phyloP scores from a whole-genome alignment of 2,329 filamentous ascomycete genomes.

The Drechslera avenae region DNA sequence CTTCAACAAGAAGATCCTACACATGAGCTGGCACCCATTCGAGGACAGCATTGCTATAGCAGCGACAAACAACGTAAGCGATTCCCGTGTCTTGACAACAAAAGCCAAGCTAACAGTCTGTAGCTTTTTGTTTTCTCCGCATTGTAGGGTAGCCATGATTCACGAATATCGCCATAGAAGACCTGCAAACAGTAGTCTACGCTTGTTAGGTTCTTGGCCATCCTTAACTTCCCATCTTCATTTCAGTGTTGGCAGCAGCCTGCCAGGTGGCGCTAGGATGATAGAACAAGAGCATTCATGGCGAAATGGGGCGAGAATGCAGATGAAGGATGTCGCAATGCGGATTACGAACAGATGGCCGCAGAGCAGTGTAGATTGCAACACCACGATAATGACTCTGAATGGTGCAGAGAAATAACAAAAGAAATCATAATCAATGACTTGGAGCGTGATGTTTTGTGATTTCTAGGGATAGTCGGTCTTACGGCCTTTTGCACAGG shows the following conservation, averaged over 20 bases:
- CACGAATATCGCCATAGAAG: constrained; percentile 32
- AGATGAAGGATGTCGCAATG: constrained; percentile 34
- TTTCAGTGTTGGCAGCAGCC: constrained; percentile 34
- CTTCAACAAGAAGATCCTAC: constrained; percentile 99
- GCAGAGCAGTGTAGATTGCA: constrained; percentile 39
- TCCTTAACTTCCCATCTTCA: constrained; percentile 38
- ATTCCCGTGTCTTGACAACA: neutral
- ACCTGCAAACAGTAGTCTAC: constrained; percentile 35
- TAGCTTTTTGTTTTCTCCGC: constrained; percentile 63
- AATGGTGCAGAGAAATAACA: constrained; percentile 38
- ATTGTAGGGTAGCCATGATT: constrained; percentile 48
- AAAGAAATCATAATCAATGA: constrained; percentile 28
- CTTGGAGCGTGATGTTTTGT: neutral
- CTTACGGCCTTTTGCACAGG: neutral
- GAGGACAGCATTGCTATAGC: constrained; percentile 99
- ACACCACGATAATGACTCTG: constrained; percentile 40
- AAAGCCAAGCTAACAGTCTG: constrained; percentile 10
- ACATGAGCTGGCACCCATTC: constrained; percentile 99
- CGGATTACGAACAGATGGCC: constrained; percentile 32
- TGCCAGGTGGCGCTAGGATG: constrained; percentile 36
- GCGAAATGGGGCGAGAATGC: constrained; percentile 29
- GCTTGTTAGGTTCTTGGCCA: constrained; percentile 35
- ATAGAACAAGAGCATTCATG: constrained; percentile 37
- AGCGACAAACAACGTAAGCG: constrained; percentile 96
- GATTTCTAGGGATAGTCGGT: neutral